Evolutionary conservation across 169 alveolate genomes (phyloP), one percentile per base, ranked within the genome.

Genomic region (Cryptosporidium xiaoi): DNA sequence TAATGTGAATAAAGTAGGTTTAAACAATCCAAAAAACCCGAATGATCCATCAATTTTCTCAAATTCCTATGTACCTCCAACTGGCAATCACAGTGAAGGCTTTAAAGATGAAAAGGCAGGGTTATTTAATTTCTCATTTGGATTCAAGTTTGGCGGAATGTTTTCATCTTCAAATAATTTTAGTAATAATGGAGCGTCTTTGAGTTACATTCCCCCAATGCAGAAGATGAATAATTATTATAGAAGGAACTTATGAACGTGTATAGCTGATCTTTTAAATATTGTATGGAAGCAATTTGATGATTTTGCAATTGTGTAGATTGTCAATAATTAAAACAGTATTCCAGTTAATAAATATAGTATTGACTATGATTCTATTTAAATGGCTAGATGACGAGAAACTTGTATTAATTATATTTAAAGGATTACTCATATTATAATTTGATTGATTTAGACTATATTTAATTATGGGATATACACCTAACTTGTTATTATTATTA

Each of bases 261-360:
- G 29, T 40, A 46, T 65, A 13, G 10, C 15, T 16, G 16, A 15
- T 13, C 12, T 20, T 58, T 62, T 77, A 77, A 15, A 10, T 40
- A 40, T n/a, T 36, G 34, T 58, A 77, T 0, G 87, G 87, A 34
- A 62, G 64, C 18, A 77, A 33, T 31, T 62, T 65, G 1, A 77
- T 40, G 7, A 77, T 27, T 44, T 46, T 77, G 31, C 87, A 77
- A n/a, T 77, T 77, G 18, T 77, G 64, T 20, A 7, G 34, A 8
- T 51, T 29, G n/a, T 77, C 87, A 48, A 77, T 58, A 13, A 56
- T 48, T n/a, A 77, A n/a, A 18, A 77, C 40, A 2, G 87, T 58
- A 18, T 56, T 77, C 16, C 40, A 16, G 31, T 36, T 48, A 7
- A 77, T 62, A 48, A 77, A 77, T 16, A 40, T 56, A 10, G 64